These are phyloP conservation scores for Calocybe gambosa DNA, from an alignment of 1,284 basidiomycete species.

Conservation along the genomic window DNA sequence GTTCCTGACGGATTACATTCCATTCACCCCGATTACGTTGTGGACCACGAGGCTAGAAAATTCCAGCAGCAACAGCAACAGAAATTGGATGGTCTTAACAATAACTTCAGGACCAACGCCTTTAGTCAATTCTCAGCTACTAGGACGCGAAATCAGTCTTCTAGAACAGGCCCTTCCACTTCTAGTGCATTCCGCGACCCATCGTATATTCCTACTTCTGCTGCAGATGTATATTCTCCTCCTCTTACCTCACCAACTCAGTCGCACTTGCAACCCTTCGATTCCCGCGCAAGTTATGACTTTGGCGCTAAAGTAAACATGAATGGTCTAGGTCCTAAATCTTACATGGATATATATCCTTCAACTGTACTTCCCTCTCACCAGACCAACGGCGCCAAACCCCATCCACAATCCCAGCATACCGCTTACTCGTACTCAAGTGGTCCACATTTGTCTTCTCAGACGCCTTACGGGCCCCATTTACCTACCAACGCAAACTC, in stretches of 20 bases:
- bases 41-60: slow-evolving; percentile 29
- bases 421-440: slow-evolving; percentile 29
- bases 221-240: slow-evolving; percentile 27
- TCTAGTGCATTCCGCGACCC: slow-evolving; percentile 22
- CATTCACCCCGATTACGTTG: slow-evolving; percentile 27
- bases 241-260: slow-evolving; percentile 34
- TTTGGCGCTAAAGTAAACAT: slow-evolving; percentile 28
- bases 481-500: slow-evolving; percentile 36
- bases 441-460: slow-evolving; percentile 50
- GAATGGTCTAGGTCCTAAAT: slow-evolving; percentile 21
- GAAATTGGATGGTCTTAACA: slow-evolving; percentile 36
- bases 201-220: slow-evolving; percentile 24
- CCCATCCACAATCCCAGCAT: slow-evolving; percentile 31
- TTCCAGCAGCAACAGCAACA: slow-evolving; percentile 34
- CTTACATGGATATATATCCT: slow-evolving; percentile 29
- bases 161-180: slow-evolving; percentile 18
- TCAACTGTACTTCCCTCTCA: slow-evolving; percentile 23
- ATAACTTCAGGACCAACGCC: slow-evolving; percentile 28
- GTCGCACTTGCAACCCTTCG: slow-evolving; percentile 29
- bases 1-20: slow-evolving; percentile 27
- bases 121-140: slow-evolving; percentile 32
- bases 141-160: slow-evolving; percentile 30
- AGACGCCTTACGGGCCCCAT: slow-evolving; percentile 69
- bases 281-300: slow-evolving; percentile 37
- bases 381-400: slow-evolving; percentile 15